phyloP scores from a whole-genome alignment of 2,329 filamentous ascomycete species.

The Colletotrichum eleusines region DNA sequence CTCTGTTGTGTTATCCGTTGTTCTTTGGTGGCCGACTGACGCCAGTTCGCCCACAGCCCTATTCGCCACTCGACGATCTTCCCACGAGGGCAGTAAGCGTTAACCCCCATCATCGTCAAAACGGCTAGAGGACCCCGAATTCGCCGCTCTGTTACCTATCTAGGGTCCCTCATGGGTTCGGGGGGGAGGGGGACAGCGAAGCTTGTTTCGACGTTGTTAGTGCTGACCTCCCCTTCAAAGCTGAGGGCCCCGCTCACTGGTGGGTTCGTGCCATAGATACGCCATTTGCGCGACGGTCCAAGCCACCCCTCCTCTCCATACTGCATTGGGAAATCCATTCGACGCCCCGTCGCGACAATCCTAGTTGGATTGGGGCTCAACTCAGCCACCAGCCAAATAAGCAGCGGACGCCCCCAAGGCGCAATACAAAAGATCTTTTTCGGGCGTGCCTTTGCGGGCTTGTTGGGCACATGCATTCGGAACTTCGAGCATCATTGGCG shows the following conservation, averaged over 20 bases:
- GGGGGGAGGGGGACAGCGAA: constrained; percentile 12
- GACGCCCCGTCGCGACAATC: neutral
- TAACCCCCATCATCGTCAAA: neutral
- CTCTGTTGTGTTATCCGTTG: neutral
- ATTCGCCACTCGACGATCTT: neutral
- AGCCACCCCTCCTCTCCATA: neutral
- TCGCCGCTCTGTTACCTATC: neutral
- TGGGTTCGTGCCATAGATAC: constrained; percentile 4
- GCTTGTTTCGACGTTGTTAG: constrained; percentile 38
- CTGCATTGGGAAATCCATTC: constrained; percentile 15
- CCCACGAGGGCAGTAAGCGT: neutral
- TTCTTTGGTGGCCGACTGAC: neutral
- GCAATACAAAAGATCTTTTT: neutral
- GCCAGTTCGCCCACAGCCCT: neutral
- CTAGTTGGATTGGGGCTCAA: neutral
- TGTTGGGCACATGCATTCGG: neutral
- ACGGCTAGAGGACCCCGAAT: neutral
- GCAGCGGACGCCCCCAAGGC: neutral
- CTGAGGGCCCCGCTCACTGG: neutral
- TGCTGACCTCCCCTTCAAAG: neutral
- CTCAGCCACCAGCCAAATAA: neutral
- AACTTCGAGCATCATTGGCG: neutral
- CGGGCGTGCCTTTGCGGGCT: neutral
- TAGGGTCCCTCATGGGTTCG: too few relatives aligned
- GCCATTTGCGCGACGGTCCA: constrained; percentile 13